Evolutionary conservation across 2,329 filamentous ascomycete species (phyloP).

Genomic region (Passalora sequoiae): DNA sequence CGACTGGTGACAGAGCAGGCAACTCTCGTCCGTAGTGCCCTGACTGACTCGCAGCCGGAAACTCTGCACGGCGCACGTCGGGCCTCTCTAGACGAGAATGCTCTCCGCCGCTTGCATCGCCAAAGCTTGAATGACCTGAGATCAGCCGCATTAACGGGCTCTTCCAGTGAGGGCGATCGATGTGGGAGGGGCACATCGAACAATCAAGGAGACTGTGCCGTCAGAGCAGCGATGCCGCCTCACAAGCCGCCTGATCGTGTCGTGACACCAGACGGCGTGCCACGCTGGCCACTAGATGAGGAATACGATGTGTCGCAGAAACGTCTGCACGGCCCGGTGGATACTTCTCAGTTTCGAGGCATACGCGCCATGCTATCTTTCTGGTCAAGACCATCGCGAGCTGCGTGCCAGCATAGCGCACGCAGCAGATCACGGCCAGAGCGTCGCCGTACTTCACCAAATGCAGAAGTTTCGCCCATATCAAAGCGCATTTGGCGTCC

Average conservation of each 20-base stretch:
- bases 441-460: too few species aligned
- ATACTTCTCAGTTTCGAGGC: too few species aligned
- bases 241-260: constrained; percentile 24
- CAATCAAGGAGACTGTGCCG: too few species aligned
- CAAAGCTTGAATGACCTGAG: too few species aligned
- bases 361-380: too few species aligned
- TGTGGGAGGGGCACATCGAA: not conserved
- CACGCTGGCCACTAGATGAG: constrained; percentile 25
- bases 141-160: not conserved
- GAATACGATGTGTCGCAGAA: too few species aligned
- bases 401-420: too few species aligned
- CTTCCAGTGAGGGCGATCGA: not conserved
- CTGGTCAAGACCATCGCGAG: too few species aligned
- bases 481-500: constrained; percentile 28
- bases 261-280: constrained; percentile 28
- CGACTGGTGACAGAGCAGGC: constrained; percentile 18
- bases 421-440: too few species aligned
- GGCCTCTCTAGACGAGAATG: constrained; percentile 26
- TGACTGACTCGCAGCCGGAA: constrained; percentile 3
- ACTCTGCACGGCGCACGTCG: constrained; percentile 4
- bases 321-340: too few species aligned
- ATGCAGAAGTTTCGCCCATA: too few species aligned
- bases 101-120: constrained; percentile 7
- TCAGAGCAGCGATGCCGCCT: constrained; percentile 16
- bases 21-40: constrained; percentile 10